Percentiles rank a stretch among this genome's conserved stretches.
phyloP scores from a whole-genome alignment of 2,329 filamentous ascomycete genomes.

The Exophiala phaeomuriformis region DNA sequence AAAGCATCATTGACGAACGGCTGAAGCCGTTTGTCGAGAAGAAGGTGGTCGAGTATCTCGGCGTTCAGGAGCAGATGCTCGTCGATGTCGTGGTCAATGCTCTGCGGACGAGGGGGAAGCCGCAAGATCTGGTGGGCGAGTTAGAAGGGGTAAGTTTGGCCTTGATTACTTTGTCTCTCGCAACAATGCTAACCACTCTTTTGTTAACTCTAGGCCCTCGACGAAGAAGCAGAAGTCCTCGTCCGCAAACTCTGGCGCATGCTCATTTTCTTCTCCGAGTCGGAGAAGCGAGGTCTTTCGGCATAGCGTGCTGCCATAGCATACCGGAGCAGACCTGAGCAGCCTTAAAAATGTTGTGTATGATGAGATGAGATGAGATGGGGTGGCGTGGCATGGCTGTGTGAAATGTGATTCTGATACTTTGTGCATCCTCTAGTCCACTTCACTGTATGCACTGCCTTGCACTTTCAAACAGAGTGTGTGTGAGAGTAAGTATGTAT shows the following conservation, averaged over 20 bases:
- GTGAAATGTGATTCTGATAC: too few relatives aligned
- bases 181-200: slow-evolving; percentile 31
- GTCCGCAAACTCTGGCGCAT: slow-evolving; percentile 98
- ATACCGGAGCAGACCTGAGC: too few relatives aligned
- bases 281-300: slow-evolving; percentile 79
- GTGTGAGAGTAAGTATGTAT: too few relatives aligned
- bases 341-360: too few relatives aligned
- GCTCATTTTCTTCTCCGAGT: slow-evolving; percentile 96
- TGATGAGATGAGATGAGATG: too few relatives aligned
- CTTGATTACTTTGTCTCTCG: slow-evolving; percentile 7
- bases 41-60: slow-evolving; percentile 94
- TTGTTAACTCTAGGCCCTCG: slow-evolving; percentile 57
- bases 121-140: slow-evolving; percentile 75
- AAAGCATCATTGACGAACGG: slow-evolving; percentile 72
- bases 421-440: too few relatives aligned
- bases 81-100: slow-evolving; percentile 90
- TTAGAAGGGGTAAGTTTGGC: slow-evolving; percentile 63
- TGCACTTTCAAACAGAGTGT: too few relatives aligned
- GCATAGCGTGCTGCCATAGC: slow-evolving; percentile 37
- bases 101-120: slow-evolving; percentile 64
- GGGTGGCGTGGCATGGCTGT: too few relatives aligned
- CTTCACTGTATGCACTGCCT: too few relatives aligned
- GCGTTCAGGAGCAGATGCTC: slow-evolving; percentile 90
- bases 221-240: slow-evolving; percentile 87
- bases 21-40: slow-evolving; percentile 93